These are phyloP conservation scores for Pythium rishiriense DNA, from an alignment of 352 stramenopile genomes.

Conservation along the genomic window DNA sequence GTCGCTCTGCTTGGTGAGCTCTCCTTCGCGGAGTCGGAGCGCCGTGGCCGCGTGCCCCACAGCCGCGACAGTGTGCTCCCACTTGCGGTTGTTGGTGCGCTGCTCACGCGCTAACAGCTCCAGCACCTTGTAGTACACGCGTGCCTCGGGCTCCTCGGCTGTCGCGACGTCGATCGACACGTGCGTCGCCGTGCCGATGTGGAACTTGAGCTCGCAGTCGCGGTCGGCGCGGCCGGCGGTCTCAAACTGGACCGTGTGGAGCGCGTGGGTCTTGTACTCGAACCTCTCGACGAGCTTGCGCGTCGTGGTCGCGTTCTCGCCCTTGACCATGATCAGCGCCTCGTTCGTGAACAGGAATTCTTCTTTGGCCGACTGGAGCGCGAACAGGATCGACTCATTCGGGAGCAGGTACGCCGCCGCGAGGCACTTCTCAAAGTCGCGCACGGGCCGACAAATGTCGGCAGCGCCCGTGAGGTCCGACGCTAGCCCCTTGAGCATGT, in stretches of 20 bases:
- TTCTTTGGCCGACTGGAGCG: constrained; percentile 27
- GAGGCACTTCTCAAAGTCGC: constrained; percentile 24
- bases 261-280: constrained; percentile 22
- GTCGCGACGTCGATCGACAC: constrained; percentile 30
- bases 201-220: constrained; percentile 32
- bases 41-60: constrained; percentile 17
- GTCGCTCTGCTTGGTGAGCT: constrained; percentile 13
- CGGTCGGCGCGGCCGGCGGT: constrained; percentile 25
- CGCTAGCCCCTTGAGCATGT: constrained; percentile 27
- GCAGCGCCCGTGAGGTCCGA: constrained; percentile 24
- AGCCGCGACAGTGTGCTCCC: constrained; percentile 9
- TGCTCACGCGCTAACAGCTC: constrained; percentile 18
- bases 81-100: constrained; percentile 12
- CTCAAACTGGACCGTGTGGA: constrained; percentile 25
- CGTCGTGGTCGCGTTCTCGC: constrained; percentile 27
- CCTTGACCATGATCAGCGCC: constrained; percentile 16
- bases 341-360: constrained; percentile 29
- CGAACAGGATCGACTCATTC: constrained; percentile 23
- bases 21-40: constrained; percentile 2
- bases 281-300: constrained; percentile 27
- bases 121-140: constrained; percentile 23
- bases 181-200: constrained; percentile 6
- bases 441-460: constrained; percentile 27
- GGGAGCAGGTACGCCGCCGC: constrained; percentile 20
- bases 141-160: constrained; percentile 10